Base-by-base conservation (phyloP, 2,329 filamentous ascomycete species). In the Talaromyces sp. region DNA sequence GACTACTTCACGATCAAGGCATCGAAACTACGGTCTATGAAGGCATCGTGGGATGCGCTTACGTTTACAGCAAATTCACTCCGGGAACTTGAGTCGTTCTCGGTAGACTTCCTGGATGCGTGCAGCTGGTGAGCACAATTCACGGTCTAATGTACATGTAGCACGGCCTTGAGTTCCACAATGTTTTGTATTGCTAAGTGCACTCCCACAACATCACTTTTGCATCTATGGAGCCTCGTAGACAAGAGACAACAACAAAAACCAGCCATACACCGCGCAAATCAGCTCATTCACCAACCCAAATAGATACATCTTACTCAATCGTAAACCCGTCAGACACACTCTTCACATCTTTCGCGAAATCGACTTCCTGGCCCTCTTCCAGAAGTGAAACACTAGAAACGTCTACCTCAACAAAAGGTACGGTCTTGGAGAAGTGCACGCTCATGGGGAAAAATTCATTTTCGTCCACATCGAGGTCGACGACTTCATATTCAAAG, bases 381-480 rank as follows among this genome's bases (percentile, higher is more conserved):
- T 81, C 79, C 62, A 81, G 65, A 39, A 80, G 66, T n/a, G 74
- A 73, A 23, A 77, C 77, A 57, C 71, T 69, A 31, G 70, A 72
- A 55, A 98, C 93, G 80, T 97, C 92, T 67, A 99, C 91, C 71
- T 97, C 92, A 58, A 98, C 85, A 76, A 91, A 96, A 31, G 95
- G 93, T 63, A 84, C 86, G 46, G 86, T 84, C 84, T 96, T 97
- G 66, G 86, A 88, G 79, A 99, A 99, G 61, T 88, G 85, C 65
- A 98, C 88, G 60, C 86, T 89, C 93, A 99, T 98, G 1, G 95
- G 95, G 87, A 99, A 99, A 81, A 98, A 98, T 70, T 97, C 93
- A 62, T 91, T 88, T 74, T 98, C 95, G 69, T 93, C 91, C 62
- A 87, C 86, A 68, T 93, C 91, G 61, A 87, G 86, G 11, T 91